Evolutionary conservation across 768 basidiomycete species (phyloP), one percentile per base, ranked within the genome.

Genomic region (Dacryopinax spathularia): DNA sequence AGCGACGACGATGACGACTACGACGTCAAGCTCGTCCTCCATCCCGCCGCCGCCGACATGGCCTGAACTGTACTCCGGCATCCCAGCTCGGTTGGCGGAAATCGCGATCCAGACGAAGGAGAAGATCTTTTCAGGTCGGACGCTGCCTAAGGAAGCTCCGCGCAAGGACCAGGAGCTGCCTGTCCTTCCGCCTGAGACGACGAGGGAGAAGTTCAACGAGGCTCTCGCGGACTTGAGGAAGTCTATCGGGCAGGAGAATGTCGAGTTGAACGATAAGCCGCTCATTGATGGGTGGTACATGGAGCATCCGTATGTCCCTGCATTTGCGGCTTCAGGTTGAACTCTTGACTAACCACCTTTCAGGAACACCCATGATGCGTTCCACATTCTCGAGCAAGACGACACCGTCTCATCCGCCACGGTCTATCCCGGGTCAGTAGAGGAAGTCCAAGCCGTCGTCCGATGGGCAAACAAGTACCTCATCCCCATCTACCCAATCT

Each of bases 131-230:
- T n/a, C n/a, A n/a, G n/a, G n/a, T n/a, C n/a, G n/a, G n/a, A n/a
- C n/a, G n/a, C n/a, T n/a, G n/a, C n/a, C n/a, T n/a, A n/a, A n/a
- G n/a, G n/a, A n/a, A n/a, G 48, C 48, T 20, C 13, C 12, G 48
- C 48, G 48, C 48, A 56, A 56, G 29, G 48, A 4, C 5, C 25
- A 56, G 29, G 48, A 68, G 68, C 73, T 75, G 61, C 64, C 71
- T 33, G 73, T 73, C 60, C 68, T 75, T 66, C 71, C 73, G 5
- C 68, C 72, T 10, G 72, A 73, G 63, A 72, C 71, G 16, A 70
- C 73, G 25, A 71, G 72, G 68, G 72, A 70, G 63, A 73, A 74
- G 67, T 69, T 75, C 56, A 70, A 71, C 65, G 71, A 71, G 29
- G 48, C 48, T 56, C 25, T 56, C 20, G 48, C 48, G 5, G 48